Base-by-base conservation (phyloP, 441 rosid genomes). In the Syzygium syzygioides region DNA sequence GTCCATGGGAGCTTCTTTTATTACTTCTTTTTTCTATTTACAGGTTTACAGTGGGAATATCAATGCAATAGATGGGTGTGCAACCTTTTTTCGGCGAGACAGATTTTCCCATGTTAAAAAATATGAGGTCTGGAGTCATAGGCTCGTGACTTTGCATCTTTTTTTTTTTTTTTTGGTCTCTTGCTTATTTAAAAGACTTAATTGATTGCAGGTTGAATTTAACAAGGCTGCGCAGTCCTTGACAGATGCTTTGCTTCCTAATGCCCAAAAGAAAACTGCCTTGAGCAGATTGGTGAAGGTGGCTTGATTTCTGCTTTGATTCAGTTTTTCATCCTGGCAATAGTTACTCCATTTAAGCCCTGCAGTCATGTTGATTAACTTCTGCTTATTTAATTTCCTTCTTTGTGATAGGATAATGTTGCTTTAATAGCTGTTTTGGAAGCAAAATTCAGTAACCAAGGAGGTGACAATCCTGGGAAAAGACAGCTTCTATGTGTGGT, bases 351-450 rank as follows among this genome's bases (percentile, higher is more conserved):
- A 85, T 85, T 55, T 45, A 18, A 19, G 2, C 59, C 30, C 50
- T 55, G 57, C 25, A 20, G 59, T 76, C 52, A 9, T 32, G 41
- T 52, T 55, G 26, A 34, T 55, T 85, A 23, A 34, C 87, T 85
- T 55, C 66, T 85, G 87, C 64, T 45, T 4, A 10, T 85, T 50
- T 85, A 32, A 45, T 54, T 85, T 85, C 19, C 48, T 85, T 85
- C 62, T 85, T 59, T 37, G 86, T 85, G 37, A 60, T 89, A 92
- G 94, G 92, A 90, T 71, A 92, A 92, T 55, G 87, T 88, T 68
- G 94, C 94, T 9, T 89, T 91, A 26, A 86, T 92, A 88, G 90
- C 92, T 80, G 89, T 91, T 88, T 80, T 92, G 32, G 92, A 91
- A 88, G 87, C 90, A 25, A 89, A 89, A 55, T 89, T 89, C 85